Percentiles rank a stretch among this genome's conserved stretches.
Evolutionary conservation across 768 basidiomycete species (phyloP).

Genomic region (Dacryopinax primogenitus): DNA sequence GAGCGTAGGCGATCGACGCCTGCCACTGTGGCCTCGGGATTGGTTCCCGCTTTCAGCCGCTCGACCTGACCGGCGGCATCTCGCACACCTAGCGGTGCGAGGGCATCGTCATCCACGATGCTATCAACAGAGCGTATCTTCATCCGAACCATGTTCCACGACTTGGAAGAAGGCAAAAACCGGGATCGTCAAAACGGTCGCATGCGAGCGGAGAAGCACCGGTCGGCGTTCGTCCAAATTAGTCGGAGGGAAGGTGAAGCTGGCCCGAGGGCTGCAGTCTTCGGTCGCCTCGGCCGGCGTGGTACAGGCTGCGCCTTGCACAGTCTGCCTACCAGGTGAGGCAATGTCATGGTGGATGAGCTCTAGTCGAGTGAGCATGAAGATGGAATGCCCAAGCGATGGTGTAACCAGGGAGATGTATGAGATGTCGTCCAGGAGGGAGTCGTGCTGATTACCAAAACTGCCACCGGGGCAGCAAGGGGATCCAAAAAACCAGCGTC

Average conservation of each 20-base stretch:
- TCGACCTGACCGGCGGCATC: background rate
- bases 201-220: slow-evolving; percentile 6
- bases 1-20: background rate
- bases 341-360: slow-evolving; percentile 1
- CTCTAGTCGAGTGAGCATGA: background rate
- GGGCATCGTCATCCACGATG: background rate
- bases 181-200: slow-evolving; percentile 6
- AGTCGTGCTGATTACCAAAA: background rate
- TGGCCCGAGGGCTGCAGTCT: background rate
- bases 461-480: slow-evolving; percentile 6
- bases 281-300: background rate
- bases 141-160: background rate
- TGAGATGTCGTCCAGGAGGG: slow-evolving; percentile 8
- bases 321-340: background rate
- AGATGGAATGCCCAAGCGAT: background rate
- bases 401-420: background rate
- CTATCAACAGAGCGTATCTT: background rate
- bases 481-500: slow-evolving; percentile 6
- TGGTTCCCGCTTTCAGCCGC: background rate
- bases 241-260: background rate
- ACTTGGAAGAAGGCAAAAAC: background rate
- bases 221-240: background rate
- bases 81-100: background rate
- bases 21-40: background rate
- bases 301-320: slow-evolving; percentile 1